Evolutionary conservation across 2,329 filamentous ascomycete genomes (phyloP).

Genomic region (Lecanosticta acicola): DNA sequence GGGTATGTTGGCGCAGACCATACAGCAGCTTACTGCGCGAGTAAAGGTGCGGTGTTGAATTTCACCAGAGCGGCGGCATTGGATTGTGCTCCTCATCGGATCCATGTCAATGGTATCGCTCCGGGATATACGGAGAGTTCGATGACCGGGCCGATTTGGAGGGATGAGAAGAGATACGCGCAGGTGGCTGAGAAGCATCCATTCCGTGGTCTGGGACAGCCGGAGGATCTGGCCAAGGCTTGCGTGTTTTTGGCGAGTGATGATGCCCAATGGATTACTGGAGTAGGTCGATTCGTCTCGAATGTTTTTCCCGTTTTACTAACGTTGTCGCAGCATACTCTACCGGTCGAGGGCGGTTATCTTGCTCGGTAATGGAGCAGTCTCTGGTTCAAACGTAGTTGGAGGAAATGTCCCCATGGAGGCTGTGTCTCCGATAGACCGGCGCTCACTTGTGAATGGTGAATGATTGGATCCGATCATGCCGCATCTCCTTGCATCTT

Average conservation of each 20-base stretch:
- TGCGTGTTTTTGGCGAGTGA: slow-evolving; percentile 45
- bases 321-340: slow-evolving; percentile 11
- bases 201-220: slow-evolving; percentile 31
- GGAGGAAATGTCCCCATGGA: no score
- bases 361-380: slow-evolving; percentile 6
- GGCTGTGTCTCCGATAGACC: no score
- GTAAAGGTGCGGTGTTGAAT: slow-evolving; percentile 26
- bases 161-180: slow-evolving; percentile 20
- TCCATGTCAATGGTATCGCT: slow-evolving; percentile 28
- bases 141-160: slow-evolving; percentile 21
- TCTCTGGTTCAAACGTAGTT: no score
- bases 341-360: slow-evolving; percentile 19
- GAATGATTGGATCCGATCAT: no score
- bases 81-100: slow-evolving; percentile 26
- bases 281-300: slow-evolving; percentile 7
- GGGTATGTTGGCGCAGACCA: slow-evolving; percentile 41
- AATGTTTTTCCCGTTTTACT: neutral
- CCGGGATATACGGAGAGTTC: slow-evolving; percentile 25
- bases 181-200: slow-evolving; percentile 30
- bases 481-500: no score
- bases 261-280: slow-evolving; percentile 25
- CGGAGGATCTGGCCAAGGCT: slow-evolving; percentile 40
- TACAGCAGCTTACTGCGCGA: slow-evolving; percentile 24
- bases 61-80: slow-evolving; percentile 26
- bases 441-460: no score